phyloP scores from a whole-genome alignment of 306 rosid species.

The Cicer pinnatifidum region DNA sequence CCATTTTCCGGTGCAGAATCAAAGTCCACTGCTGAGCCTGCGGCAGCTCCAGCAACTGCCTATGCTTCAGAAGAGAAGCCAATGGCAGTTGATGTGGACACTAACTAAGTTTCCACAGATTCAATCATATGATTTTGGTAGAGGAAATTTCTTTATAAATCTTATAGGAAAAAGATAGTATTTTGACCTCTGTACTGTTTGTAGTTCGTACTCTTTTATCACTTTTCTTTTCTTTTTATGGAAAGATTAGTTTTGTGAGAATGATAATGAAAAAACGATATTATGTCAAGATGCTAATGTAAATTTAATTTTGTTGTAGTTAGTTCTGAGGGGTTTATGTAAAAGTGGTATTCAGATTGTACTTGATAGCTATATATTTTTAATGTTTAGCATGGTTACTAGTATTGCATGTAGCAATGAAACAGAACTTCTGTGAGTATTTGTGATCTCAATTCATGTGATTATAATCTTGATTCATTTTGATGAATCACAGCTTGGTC shows the following conservation, averaged over 20 bases:
- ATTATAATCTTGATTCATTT: not conserved
- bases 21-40: conserved; percentile 56
- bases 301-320: conserved; percentile 30
- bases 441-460: too few species aligned
- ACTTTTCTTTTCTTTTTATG: not conserved
- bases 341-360: conserved; percentile 6
- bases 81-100: conserved; percentile 59
- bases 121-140: conserved; percentile 38
- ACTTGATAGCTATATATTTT: not conserved
- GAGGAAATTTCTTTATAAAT: conserved; percentile 6
- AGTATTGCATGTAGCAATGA: not conserved
- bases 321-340: conserved; percentile 10
- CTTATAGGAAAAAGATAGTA: conserved; percentile 32
- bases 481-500: not conserved
- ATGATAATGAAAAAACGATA: conserved; percentile 4
- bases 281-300: conserved; percentile 29
- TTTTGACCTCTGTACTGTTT: conserved; percentile 30
- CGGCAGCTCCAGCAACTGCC: conserved; percentile 55
- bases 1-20: conserved; percentile 61
- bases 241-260: conserved; percentile 22
- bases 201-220: conserved; percentile 10
- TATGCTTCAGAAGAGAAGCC: conserved; percentile 65
- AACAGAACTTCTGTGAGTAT: too few species aligned
- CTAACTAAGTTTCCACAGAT: conserved; percentile 44
- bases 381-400: conserved; percentile 6